Evolutionary conservation across 441 rosid genomes (phyloP).

Genomic region (Iberis amara): DNA sequence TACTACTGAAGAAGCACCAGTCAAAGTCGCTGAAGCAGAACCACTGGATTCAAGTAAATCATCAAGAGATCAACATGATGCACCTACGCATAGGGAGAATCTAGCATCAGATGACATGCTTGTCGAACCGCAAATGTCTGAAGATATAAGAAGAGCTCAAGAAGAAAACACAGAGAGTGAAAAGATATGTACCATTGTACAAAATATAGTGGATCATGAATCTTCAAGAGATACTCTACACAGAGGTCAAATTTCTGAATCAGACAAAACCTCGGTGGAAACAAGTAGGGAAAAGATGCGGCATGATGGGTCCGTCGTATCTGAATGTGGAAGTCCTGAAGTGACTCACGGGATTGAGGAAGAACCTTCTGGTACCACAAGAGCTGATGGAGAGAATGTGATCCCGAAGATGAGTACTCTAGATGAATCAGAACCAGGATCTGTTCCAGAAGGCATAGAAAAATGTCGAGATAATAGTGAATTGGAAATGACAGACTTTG

Average conservation of each 20-base stretch:
- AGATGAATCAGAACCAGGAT: constrained; percentile 18
- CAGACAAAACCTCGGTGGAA: constrained; percentile 23
- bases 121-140: constrained; percentile 19
- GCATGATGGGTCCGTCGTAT: constrained; percentile 29
- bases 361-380: constrained; percentile 30
- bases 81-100: constrained; percentile 2
- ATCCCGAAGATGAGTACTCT: constrained; percentile 19
- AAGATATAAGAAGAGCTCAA: constrained; percentile 23
- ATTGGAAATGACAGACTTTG: constrained; percentile 20
- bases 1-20: constrained; percentile 21
- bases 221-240: constrained; percentile 23
- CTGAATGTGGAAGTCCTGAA: constrained; percentile 29
- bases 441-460: constrained; percentile 33
- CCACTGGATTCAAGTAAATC: not conserved
- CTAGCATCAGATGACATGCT: constrained; percentile 18
- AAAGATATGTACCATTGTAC: constrained; percentile 15
- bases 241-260: constrained; percentile 8
- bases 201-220: constrained; percentile 21
- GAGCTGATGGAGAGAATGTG: constrained; percentile 30
- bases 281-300: constrained; percentile 29
- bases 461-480: constrained; percentile 35
- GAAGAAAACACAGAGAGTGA: constrained; percentile 18
- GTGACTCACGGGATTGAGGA: constrained; percentile 28
- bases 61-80: constrained; percentile 14
- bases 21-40: constrained; percentile 9